Evolutionary conservation across 2,329 filamentous ascomycete species (phyloP), one percentile per base, ranked within the genome.

Genomic region (Epichloe elymi): DNA sequence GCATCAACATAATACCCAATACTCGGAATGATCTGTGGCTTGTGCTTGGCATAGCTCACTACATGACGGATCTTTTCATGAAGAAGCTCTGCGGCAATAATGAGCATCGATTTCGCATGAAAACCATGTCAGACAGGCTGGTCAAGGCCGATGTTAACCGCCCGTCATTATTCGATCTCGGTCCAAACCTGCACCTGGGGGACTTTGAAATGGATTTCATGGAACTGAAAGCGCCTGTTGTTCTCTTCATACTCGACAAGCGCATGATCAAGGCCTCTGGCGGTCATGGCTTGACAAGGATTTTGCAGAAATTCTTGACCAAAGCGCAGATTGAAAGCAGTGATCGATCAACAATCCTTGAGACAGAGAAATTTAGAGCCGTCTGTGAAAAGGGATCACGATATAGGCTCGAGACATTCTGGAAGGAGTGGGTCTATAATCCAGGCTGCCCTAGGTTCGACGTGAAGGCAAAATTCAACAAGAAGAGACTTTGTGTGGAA

Each of bases 401-500:
- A 60, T 85, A 85, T 54, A 86, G 88, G 30, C 78, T 96, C 0
- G 93, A 98, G 55, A 76, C 80, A 1, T 97, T 98, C 64, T 97
- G 94, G 76, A 82, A 83, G 42, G 91, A 98, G 63, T 98, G 91
- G 91, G 80, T 98, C 0, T 79, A 85, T 56, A 85, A 86, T 11
- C 83, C 88, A 15, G 94, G 94, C 0, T 97, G 90, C 60, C 93
- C 94, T 0, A 80, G 83, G 41, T 95, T 98, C 59, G 76, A 85
- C 46, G 86, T 95, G 46, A 86, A 82, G 39, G 90, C 95, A 57
- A 80, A 84, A 17, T 98, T 98, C 70, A 98, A 98, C 64, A 97
- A 97, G 72, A 98, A 98, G 71, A 86, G 94, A 59, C 75, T 97
- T 4, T 90, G 91, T 30, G 88, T 98, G 1, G 90, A 97, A 66